These are phyloP conservation scores for Lodderomyces theae DNA, from an alignment of 1,139 yeast genomes.

Conservation along the genomic window DNA sequence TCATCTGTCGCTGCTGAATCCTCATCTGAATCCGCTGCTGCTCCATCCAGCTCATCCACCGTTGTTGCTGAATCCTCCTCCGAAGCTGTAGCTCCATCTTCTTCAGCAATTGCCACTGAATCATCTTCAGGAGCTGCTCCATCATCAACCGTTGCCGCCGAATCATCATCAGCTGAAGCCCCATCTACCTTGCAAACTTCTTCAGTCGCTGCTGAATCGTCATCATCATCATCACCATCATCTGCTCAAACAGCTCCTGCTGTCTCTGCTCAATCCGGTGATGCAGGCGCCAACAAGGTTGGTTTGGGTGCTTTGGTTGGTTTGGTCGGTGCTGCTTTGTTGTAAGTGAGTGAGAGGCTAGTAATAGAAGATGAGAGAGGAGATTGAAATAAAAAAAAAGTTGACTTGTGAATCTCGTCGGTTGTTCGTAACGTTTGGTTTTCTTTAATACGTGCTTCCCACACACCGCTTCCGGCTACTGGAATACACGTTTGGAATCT, in stretches of 20 bases:
- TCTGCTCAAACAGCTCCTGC: conserved; percentile 15
- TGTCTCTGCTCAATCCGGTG: conserved; percentile 9
- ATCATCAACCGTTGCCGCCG: conserved; percentile 5
- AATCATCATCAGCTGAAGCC: conserved; percentile 3
- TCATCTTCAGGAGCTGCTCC: too few species aligned
- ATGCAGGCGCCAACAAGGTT: conserved; percentile 34
- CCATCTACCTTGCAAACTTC: conserved; percentile 10
- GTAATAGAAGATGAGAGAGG: too few species aligned
- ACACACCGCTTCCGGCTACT: too few species aligned
- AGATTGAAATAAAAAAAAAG: too few species aligned
- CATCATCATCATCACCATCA: conserved; percentile 15
- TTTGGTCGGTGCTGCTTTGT: conserved; percentile 48
- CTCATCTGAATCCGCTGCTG: conserved; percentile 16
- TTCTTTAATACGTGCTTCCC: too few species aligned
- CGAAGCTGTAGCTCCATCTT: conserved; percentile 8
- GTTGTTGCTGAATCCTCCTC: conserved; percentile 9
- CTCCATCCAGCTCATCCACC: conserved; percentile 8
- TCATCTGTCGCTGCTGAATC: conserved; percentile 17
- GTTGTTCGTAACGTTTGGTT: too few species aligned
- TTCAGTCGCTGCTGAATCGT: conserved; percentile 4
- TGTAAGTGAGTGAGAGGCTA: too few species aligned
- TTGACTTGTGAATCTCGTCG: too few species aligned
- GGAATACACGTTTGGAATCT: too few species aligned
- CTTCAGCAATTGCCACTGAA: too few species aligned
- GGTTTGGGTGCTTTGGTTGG: conserved; percentile 48